phyloP scores from a whole-genome alignment of 139 green algal species.

The Volvox africanus region DNA sequence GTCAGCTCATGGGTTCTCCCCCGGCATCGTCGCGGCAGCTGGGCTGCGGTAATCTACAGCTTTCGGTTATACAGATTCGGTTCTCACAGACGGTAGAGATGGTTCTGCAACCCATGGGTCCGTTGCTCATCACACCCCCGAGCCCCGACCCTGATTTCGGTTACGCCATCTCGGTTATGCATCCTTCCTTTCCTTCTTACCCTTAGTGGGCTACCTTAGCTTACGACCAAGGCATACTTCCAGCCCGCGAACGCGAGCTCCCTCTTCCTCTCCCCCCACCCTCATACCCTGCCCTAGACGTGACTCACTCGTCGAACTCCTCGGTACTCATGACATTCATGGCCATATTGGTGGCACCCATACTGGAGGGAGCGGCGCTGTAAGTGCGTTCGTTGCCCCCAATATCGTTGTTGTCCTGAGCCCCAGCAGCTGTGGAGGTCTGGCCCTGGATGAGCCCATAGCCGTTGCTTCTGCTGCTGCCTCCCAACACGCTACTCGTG shows the following conservation, averaged over 20 bases:
- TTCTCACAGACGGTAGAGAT: too few relatives aligned
- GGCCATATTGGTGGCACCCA: slow-evolving; percentile 43
- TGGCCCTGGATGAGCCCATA: neutral
- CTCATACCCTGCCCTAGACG: neutral
- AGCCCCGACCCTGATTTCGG: too few relatives aligned
- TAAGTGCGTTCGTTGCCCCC: slow-evolving; percentile 17
- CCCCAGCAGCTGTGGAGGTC: neutral
- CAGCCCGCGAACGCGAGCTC: neutral
- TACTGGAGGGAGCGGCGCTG: slow-evolving; percentile 18
- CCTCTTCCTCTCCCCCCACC: neutral
- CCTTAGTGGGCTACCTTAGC: too few relatives aligned
- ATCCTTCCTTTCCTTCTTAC: too few relatives aligned
- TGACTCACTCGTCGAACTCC: slow-evolving; percentile 67
- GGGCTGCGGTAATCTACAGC: too few relatives aligned
- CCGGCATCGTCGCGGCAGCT: too few relatives aligned
- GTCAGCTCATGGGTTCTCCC: too few relatives aligned
- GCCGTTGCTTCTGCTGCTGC: neutral
- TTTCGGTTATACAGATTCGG: too few relatives aligned
- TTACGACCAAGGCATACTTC: neutral
- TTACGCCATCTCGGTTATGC: too few relatives aligned
- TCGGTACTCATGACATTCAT: slow-evolving; percentile 34
- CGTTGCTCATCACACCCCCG: too few relatives aligned
- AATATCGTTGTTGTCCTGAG: neutral
- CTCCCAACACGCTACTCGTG: neutral
- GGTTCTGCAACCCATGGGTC: too few relatives aligned